Evolutionary conservation across 2,329 filamentous ascomycete genomes (phyloP).

Genomic region (Cladosporium colombiae): DNA sequence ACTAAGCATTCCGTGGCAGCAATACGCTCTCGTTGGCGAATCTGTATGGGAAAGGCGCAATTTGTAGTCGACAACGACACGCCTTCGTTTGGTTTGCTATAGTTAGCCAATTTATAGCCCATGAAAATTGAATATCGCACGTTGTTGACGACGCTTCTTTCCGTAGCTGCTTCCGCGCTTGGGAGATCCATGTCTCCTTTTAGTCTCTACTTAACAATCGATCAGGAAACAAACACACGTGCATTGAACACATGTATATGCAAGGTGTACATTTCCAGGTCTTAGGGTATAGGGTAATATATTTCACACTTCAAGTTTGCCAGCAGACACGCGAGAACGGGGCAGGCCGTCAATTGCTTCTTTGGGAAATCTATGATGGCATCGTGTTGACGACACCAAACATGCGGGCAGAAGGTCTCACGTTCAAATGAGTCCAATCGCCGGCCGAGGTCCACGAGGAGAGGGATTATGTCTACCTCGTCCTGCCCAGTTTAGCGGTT

Average conservation of each 20-base stretch:
- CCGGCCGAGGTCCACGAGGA: background rate
- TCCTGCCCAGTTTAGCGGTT: background rate
- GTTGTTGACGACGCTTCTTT: too few relatives aligned
- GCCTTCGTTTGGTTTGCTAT: too few relatives aligned
- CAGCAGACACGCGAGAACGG: background rate
- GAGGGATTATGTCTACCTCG: background rate
- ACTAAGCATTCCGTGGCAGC: background rate
- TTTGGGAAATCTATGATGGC: conserved; percentile 8
- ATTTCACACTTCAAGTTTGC: background rate
- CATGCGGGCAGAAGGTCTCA: background rate
- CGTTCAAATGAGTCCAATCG: background rate
- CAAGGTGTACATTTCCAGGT: background rate
- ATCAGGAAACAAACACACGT: background rate
- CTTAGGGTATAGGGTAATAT: background rate
- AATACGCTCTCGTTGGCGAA: background rate
- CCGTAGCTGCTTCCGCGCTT: background rate
- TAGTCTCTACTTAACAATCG: too few relatives aligned
- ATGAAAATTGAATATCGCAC: background rate
- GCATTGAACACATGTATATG: background rate
- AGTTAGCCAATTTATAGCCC: background rate
- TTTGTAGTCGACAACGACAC: background rate
- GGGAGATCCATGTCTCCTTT: background rate
- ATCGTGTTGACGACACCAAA: conserved; percentile 9
- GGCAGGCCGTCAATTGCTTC: background rate
- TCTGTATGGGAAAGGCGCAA: background rate